These are phyloP conservation scores for Neofusicoccum ribis DNA, from an alignment of 2,329 filamentous ascomycete species.

Conservation along the genomic window DNA sequence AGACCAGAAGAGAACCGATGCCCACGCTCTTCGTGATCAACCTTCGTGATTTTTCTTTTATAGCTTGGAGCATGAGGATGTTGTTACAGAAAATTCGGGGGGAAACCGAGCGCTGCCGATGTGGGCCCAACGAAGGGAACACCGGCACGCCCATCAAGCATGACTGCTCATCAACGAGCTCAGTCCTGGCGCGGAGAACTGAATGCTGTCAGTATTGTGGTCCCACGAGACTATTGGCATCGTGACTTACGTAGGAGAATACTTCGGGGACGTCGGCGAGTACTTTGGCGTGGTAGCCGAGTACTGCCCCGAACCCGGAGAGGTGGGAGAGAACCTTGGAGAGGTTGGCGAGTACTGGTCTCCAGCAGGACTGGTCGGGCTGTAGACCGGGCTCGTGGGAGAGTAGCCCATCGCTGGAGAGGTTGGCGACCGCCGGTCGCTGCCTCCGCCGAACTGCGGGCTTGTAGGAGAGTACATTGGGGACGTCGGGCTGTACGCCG, in stretches of 20 bases:
- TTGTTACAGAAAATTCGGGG: background rate
- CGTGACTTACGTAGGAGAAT: constrained; percentile 50
- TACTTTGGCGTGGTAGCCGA: constrained; percentile 42
- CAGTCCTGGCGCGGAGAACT: constrained; percentile 17
- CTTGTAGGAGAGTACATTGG: constrained; percentile 58
- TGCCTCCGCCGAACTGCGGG: constrained; percentile 40
- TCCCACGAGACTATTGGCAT: background rate
- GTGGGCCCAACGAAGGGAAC: constrained; percentile 18
- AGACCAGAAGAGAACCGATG: background rate
- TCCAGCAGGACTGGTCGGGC: constrained; percentile 56
- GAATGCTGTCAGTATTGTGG: background rate
- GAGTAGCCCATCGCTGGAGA: constrained; percentile 68
- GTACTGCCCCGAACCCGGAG: constrained; percentile 37
- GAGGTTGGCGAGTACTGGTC: constrained; percentile 51
- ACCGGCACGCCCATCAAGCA: background rate
- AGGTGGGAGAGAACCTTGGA: constrained; percentile 36
- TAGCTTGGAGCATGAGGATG: too few species aligned
- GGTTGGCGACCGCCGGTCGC: constrained; percentile 43
- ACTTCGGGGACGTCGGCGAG: constrained; percentile 47
- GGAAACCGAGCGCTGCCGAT: background rate
- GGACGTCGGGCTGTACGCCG: constrained; percentile 57
- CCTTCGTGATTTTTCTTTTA: background rate
- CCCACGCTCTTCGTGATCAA: background rate
- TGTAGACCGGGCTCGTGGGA: constrained; percentile 63
- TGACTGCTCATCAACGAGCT: background rate